Evolutionary conservation across 2,329 filamentous ascomycete genomes (phyloP).

Genomic region (Xylariales sp.): DNA sequence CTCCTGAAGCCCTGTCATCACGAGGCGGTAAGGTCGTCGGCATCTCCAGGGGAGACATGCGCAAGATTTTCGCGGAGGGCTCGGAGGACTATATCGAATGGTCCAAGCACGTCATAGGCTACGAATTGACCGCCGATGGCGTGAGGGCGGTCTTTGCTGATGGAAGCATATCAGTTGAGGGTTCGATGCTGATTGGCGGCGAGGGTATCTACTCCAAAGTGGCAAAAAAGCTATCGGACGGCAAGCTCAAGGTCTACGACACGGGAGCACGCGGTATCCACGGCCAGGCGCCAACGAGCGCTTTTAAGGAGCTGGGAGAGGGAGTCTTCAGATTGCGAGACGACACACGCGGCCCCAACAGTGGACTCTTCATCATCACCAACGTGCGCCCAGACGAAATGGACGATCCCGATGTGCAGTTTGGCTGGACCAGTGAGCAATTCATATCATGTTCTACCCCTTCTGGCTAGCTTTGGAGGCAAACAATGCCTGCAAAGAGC

Average conservation of each 20-base stretch:
- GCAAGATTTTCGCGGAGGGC: constrained; percentile 51
- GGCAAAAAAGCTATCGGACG: constrained; percentile 54
- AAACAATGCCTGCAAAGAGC: too few relatives aligned
- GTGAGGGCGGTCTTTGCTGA: constrained; percentile 57
- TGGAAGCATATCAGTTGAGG: constrained; percentile 53
- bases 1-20: constrained; percentile 36
- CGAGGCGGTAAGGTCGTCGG: constrained; percentile 56
- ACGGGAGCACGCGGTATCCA: constrained; percentile 61
- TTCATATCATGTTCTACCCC: too few relatives aligned
- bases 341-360: constrained; percentile 36
- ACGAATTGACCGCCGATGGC: constrained; percentile 49
- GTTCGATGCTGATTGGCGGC: constrained; percentile 54
- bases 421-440: constrained; percentile 66
- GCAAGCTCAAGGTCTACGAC: constrained; percentile 57
- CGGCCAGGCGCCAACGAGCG: constrained; percentile 57
- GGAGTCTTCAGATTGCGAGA: constrained; percentile 57
- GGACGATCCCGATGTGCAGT: constrained; percentile 50
- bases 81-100: constrained; percentile 52
- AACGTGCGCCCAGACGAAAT: constrained; percentile 58
- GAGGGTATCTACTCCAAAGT: constrained; percentile 60
- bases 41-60: constrained; percentile 60
- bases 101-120: constrained; percentile 51
- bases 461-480: too few relatives aligned
- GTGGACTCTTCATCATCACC: constrained; percentile 53
- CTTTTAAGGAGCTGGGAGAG: constrained; percentile 58